Base-by-base conservation (phyloP, 495 filamentous ascomycete species). In the Hypomontagnella monticulosa region DNA sequence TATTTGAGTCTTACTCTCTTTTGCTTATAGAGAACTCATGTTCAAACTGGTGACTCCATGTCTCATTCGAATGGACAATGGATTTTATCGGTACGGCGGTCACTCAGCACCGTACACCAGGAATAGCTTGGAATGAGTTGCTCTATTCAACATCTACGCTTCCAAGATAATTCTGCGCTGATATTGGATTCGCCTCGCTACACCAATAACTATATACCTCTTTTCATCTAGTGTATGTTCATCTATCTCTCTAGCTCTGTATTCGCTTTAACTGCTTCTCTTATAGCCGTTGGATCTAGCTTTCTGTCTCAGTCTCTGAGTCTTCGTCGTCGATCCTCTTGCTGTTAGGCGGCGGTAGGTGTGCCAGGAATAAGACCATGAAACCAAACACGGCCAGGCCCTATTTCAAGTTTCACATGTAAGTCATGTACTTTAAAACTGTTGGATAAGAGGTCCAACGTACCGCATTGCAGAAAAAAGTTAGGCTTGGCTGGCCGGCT, bases 381-480 rank as follows among this genome's bases (percentile, higher is more conserved):
- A 80, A 78, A 2, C 80, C 83, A 11, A 85, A 23, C 0, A 83
- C 61, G 18, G 83, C 82, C 57, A 81, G 69, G 4, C 71, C 77
- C 79, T 81, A 19, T 2, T 10, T 18, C 6, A 4, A 51, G 10
- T 27, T 50, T 32, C 61, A 48, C 14, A 41, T 49, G 40, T 36
- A 9, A 4, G 16, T 4, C 18, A 40, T 2, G n/a, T n/a, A n/a
- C n/a, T 23, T 2, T 30, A 16, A 15, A 9, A 6, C 23, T n/a
- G 3, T 23, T 23, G 38, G 37, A 43, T 11, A 16, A 7, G 37
- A 18, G 15, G 7, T 18, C 10, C 8, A n/a, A 78, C 80, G 70
- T 57, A 79, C 83, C 1, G 80, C 82, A 60, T 87, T 87, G 55
- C 75, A 81, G 49, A 79, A 79, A 63, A 87, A 87, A 0, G 82